Percentiles rank a stretch among this genome's conserved stretches.
These are phyloP conservation scores for Setomelanomma holmii DNA, from an alignment of 2,329 filamentous ascomycete species.

Conservation along the genomic window DNA sequence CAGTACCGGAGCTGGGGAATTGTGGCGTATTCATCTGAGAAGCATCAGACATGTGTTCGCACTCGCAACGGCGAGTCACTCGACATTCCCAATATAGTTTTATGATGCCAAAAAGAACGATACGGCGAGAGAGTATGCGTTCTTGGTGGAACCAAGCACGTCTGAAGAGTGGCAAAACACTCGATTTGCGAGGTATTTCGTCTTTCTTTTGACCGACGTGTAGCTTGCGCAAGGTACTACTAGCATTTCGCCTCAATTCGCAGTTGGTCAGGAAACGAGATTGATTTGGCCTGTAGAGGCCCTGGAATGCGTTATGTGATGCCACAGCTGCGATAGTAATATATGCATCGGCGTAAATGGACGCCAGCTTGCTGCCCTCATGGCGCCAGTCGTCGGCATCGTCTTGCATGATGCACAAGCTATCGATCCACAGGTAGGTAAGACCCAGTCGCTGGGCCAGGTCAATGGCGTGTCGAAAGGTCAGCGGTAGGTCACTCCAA, in stretches of 20 bases:
- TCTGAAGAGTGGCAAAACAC: conserved; percentile 1
- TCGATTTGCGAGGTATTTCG: background rate
- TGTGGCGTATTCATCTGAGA: background rate
- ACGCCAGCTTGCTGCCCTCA: background rate
- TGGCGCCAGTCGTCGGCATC: background rate
- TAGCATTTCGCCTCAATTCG: background rate
- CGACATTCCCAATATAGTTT: conserved; percentile 23
- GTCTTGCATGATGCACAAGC: background rate
- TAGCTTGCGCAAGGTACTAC: background rate
- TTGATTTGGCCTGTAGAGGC: background rate
- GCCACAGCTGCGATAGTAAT: background rate
- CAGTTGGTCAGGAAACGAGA: background rate
- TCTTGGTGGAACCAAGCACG: conserved; percentile 24
- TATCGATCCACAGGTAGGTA: background rate
- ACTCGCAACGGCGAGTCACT: background rate
- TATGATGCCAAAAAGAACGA: conserved; percentile 12
- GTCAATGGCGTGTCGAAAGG: background rate
- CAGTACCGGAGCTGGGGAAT: background rate
- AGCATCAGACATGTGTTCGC: background rate
- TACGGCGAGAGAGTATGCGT: conserved; percentile 16
- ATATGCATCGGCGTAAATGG: background rate
- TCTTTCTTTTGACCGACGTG: background rate
- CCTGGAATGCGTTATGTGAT: background rate
- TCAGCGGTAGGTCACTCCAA: background rate
- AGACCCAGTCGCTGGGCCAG: background rate